Evolutionary conservation across 805 yeast species (phyloP), one percentile per base, ranked within the genome.

Genomic region (Candida vartiovaarae): DNA sequence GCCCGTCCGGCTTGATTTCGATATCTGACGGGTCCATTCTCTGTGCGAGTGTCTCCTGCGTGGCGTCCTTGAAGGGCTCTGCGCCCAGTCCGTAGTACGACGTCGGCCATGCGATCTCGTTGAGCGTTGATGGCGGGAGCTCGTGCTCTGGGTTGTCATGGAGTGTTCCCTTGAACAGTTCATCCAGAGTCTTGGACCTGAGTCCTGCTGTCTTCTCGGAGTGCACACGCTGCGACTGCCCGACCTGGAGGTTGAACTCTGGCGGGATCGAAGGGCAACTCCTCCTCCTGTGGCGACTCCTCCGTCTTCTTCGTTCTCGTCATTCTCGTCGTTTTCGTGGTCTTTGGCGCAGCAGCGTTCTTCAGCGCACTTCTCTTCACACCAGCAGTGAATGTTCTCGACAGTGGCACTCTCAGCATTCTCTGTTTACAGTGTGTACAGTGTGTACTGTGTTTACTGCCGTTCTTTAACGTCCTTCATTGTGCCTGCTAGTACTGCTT

Each of bases 1-100:
- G 68, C 11, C 98, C 98, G 62, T 93, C 99, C 1, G 98, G 98
- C 48, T 91, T 93, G 51, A 93, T 84, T 61, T 93, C 99, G 41
- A 93, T 80, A 53, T 91, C 97, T 27, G 73, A 72, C 5, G 76
- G 72, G 0, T 72, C 74, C n/a, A 93, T 59, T 1, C 82, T 76
- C 6, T 81, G 76, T 42, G 79, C 60, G 15, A 93, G 66, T n/a
- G 77, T 69, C 26, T 75, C 74, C 43, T 78, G 80, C 0, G 80
- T 71, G 34, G 77, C 76, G 11, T 69, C 69, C 4, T 80, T 65
- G 56, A 93, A 91, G 1, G 96, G 82, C n/a, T 72, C 76, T 3
- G 78, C 66, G 5, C 96, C 96, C 31, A 93, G 67, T 0, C 98
- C 98, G 53, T 77, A 83, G 68, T 82, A 93, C 2, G 96, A 85